These are phyloP conservation scores for Sclerotinia glacialis DNA, from an alignment of 2,329 filamentous ascomycete genomes.

Conservation along the genomic window DNA sequence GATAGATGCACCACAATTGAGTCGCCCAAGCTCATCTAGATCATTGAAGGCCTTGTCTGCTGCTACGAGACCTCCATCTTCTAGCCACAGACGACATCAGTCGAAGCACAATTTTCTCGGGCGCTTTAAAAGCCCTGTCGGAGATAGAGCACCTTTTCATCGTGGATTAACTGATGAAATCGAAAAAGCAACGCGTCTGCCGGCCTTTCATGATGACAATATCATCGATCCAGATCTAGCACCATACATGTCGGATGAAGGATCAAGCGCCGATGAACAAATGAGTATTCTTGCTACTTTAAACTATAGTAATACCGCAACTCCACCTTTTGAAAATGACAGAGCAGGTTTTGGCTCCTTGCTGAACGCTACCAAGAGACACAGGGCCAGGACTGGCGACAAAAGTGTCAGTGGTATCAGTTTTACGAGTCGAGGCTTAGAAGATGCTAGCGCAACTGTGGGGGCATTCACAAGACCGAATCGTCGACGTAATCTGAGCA, in stretches of 20 bases:
- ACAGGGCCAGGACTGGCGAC: constrained; percentile 68
- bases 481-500: constrained; percentile 78
- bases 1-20: constrained; percentile 78
- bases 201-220: constrained; percentile 97
- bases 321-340: constrained; percentile 70
- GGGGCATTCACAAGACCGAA: constrained; percentile 59
- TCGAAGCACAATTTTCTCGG: constrained; percentile 83
- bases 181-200: constrained; percentile 63
- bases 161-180: constrained; percentile 68
- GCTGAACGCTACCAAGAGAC: constrained; percentile 70
- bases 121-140: constrained; percentile 66
- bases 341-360: constrained; percentile 67
- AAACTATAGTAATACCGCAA: constrained; percentile 62
- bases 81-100: constrained; percentile 79
- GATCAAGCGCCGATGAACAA: constrained; percentile 89
- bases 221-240: constrained; percentile 97
- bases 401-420: constrained; percentile 71
- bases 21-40: constrained; percentile 88
- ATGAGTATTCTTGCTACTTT: constrained; percentile 78
- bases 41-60: constrained; percentile 73
- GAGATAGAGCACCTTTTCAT: constrained; percentile 86
- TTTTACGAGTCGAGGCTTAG: constrained; percentile 62
- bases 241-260: constrained; percentile 91
- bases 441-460: constrained; percentile 59
- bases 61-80: constrained; percentile 70